Evolutionary conservation across 2,329 filamentous ascomycete genomes (phyloP), one percentile per base, ranked within the genome.

Genomic region (Ophiocordyceps camponoti-leonardi): DNA sequence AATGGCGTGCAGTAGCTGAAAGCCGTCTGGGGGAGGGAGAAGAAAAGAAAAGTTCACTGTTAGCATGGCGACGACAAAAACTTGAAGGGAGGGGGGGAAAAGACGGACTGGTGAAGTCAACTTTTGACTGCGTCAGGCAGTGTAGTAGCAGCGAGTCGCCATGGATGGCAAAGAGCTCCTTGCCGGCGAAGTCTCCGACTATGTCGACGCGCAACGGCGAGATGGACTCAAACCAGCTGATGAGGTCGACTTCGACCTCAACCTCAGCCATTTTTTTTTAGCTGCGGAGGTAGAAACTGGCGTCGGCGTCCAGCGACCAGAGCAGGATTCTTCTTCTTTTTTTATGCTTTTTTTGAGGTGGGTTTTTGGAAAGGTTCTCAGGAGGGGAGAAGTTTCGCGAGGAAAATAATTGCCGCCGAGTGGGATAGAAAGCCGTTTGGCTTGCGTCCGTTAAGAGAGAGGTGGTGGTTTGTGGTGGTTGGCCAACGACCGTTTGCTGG

Each of bases 151-250:
- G 59, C 0, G 81, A 81, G 53, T 88, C 81, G 28, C 82, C 82
- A 50, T 87, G 80, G 28, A 87, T 71, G 20, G 81, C 64, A 56
- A 86, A 87, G 12, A 81, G 67, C 55, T 86, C 82, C 48, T 75
- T 76, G 20, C 83, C 82, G 4, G 80, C 81, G 60, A 83, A 87
- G 56, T 87, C 83, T 39, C 83, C 81, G 4, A 86, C 74, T 2
- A 87, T 70, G 52, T 85, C 79, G 26, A 83, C 68, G n/a, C 49
- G 54, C 7, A 57, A 55, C 3, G 61, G 55, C 14, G 43, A 50
- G 19, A 50, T 30, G 3, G 46, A 43, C 12, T 43, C 35, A 37
- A 47, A 47, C 52, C 50, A 53, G 35, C 35, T 39, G 6, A 5
- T 39, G 35, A 39, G 35, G n/a, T 18, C 18, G 18, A 11, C 35